Evolutionary conservation across 2,329 filamentous ascomycete genomes (phyloP), one percentile per base, ranked within the genome.

Genomic region (Reticulascus tulasneorum): DNA sequence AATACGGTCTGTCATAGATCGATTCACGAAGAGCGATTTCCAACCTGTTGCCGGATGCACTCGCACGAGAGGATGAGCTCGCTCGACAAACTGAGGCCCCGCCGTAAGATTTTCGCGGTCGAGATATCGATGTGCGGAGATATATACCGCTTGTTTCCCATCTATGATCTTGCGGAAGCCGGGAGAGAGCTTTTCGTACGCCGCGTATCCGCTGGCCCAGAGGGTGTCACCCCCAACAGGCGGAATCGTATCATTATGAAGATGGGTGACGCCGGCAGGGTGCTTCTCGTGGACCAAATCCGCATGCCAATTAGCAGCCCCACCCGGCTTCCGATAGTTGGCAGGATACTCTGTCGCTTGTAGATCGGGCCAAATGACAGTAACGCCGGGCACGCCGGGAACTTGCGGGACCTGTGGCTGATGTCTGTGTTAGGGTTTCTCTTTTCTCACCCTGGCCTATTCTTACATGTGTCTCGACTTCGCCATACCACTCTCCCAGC

Each of bases 11-110:
- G 82, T 86, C 72, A 86, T 81, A 3, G 77, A 66, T 4, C 82
- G 71, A 53, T 87, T 87, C 0, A 87, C 83, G 67, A 72, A 87
- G 0, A 87, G 66, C 0, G 79, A 69, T 56, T 86, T 87, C 83
- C 83, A 86, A 1, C 82, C 83, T 0, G 83, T 87, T 0, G 77
- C 82, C 1, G 83, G 83, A 51, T 87, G 82, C 0, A 83, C 77
- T 4, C 83, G 71, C 3, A 87, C 82, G 9, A 87, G 56, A 0
- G 82, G 82, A 52, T 86, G 83, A 9, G 71, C 63, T 7, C 82
- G 71, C 58, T 86, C 82, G 13, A 87, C 61, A 47, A 69, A 70
- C 57, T 80, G 75, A 0, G 81, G 82, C 0, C 83, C 82, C 0
- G 70, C 67, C 10, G 67, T 68, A 0, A 77, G 76, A 35, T 81